These are phyloP conservation scores for Phellopilus nigrolimitatus DNA, from an alignment of 1,284 basidiomycete genomes.

Conservation along the genomic window DNA sequence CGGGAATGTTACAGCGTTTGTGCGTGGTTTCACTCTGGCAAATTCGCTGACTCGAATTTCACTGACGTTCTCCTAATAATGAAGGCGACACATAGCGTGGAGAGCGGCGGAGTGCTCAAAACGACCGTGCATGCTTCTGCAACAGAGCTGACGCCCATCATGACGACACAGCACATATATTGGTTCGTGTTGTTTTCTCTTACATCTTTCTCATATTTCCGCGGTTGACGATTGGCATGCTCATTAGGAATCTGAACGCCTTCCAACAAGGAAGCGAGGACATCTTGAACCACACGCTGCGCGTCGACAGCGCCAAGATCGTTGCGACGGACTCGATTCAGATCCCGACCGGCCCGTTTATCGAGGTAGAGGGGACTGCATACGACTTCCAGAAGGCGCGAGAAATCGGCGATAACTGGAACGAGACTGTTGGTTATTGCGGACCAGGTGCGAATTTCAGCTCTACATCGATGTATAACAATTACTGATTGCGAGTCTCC, in stretches of 20 bases:
- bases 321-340: constrained; percentile 40
- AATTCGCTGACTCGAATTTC: neutral
- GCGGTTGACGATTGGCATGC: neutral
- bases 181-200: constrained; percentile 31
- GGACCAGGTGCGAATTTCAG: no score
- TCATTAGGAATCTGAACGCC: constrained; percentile 55
- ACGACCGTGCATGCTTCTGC: constrained; percentile 44
- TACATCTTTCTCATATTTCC: neutral
- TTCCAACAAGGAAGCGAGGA: constrained; percentile 42
- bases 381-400: constrained; percentile 42
- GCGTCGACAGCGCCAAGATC: constrained; percentile 35
- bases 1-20: constrained; percentile 43
- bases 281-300: no score
- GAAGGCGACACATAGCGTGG: constrained; percentile 47
- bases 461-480: neutral
- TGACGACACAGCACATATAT: constrained; percentile 53
- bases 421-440: no score
- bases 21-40: constrained; percentile 25
- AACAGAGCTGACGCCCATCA: constrained; percentile 51
- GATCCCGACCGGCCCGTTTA: constrained; percentile 43
- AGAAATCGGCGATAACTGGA: constrained; percentile 37
- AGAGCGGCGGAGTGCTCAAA: constrained; percentile 40
- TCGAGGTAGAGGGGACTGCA: constrained; percentile 34
- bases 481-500: no score
- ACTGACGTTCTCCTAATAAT: neutral